phyloP scores from a whole-genome alignment of 129 eudicot genomes.

The Arctium lappa region DNA sequence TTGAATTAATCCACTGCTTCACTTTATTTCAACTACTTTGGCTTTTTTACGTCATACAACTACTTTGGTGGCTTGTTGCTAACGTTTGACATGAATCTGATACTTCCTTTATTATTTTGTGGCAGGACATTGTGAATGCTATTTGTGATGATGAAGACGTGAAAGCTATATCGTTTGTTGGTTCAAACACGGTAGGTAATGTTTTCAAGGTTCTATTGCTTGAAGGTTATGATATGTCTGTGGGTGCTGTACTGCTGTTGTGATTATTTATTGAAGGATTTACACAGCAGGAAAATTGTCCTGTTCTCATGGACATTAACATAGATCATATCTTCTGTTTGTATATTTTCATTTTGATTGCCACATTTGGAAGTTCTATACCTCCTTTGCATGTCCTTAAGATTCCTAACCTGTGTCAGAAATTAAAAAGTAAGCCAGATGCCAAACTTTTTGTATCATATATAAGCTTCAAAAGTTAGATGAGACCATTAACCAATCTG shows the following conservation, averaged over 20 bases:
- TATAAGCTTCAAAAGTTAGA: background rate
- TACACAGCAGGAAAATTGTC: background rate
- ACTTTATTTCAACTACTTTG: background rate
- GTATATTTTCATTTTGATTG: background rate
- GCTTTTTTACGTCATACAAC: background rate
- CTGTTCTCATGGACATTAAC: background rate
- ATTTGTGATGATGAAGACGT: slow-evolving; percentile 97
- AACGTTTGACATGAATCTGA: background rate
- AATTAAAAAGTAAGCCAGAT: background rate
- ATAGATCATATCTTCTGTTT: background rate
- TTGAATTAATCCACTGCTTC: background rate
- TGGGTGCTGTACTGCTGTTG: background rate
- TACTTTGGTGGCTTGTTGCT: background rate
- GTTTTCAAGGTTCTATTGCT: slow-evolving; percentile 4
- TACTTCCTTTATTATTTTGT: slow-evolving; percentile 22
- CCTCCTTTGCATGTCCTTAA: background rate
- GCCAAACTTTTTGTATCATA: background rate
- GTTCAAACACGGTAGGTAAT: slow-evolving; percentile 79
- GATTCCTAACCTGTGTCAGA: background rate
- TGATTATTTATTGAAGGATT: background rate
- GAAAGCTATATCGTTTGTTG: slow-evolving; percentile 97
- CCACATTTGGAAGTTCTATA: background rate
- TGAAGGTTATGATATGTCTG: background rate
- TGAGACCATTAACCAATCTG: background rate
- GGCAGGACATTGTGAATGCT: slow-evolving; percentile 91